These are phyloP conservation scores for Paraleonurus japonicus DNA, from an alignment of 257 asterid genomes.

Conservation along the genomic window DNA sequence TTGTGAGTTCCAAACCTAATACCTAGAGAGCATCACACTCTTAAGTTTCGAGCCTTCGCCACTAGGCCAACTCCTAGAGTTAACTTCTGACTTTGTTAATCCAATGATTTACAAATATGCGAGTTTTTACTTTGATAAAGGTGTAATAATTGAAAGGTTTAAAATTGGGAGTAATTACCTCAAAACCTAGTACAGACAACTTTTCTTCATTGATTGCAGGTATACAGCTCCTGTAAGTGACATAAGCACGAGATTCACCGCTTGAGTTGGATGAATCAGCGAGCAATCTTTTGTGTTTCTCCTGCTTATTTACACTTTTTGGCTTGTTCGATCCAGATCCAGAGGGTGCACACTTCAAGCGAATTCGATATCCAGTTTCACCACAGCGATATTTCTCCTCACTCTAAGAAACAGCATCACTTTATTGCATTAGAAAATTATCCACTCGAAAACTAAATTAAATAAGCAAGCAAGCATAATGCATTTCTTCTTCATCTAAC, in stretches of 20 bases:
- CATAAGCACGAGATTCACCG: conserved; percentile 44
- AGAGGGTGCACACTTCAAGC: conserved; percentile 67
- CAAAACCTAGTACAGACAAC: conserved; percentile 83
- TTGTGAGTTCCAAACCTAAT: no score
- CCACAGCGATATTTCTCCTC: conserved; percentile 81
- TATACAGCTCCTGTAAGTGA: conserved; percentile 90
- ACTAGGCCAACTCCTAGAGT: no score
- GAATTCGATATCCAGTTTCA: conserved; percentile 96
- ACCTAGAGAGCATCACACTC: no score
- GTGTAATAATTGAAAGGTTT: background rate
- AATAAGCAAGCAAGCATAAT: background rate
- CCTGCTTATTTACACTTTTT: conserved; percentile 34
- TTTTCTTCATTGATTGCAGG: conserved; percentile 85
- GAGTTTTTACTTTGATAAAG: background rate
- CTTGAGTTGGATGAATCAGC: conserved; percentile 47
- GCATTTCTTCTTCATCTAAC: background rate
- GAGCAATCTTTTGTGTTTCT: conserved; percentile 53
- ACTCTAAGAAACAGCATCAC: conserved; percentile 46
- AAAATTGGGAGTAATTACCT: conserved; percentile 46
- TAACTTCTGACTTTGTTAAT: conserved; percentile 1
- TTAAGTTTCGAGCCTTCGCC: no score
- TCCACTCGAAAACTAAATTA: background rate
- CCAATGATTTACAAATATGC: background rate
- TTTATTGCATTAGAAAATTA: conserved; percentile 7
- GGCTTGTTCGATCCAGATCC: conserved; percentile 44